These are phyloP conservation scores for Pichia sp. DNA, from an alignment of 1,139 yeast species.

Conservation along the genomic window DNA sequence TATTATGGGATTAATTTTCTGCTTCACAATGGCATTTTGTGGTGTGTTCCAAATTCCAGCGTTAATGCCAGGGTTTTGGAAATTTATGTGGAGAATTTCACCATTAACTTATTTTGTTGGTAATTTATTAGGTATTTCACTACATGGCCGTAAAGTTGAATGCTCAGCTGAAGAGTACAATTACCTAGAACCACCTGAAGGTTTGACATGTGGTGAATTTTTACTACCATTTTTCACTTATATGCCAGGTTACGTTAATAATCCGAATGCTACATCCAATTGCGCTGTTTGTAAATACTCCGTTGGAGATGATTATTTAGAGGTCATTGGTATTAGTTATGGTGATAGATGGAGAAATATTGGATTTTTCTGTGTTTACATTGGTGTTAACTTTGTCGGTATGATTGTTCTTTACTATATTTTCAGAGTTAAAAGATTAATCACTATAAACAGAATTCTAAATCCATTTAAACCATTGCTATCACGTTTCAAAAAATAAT, in stretches of 20 bases:
- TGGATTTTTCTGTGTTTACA: conserved; percentile 55
- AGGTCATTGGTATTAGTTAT: conserved; percentile 38
- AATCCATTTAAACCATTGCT: no score
- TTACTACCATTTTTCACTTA: conserved; percentile 32
- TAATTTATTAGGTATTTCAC: conserved; percentile 42
- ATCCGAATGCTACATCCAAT: conserved; percentile 42
- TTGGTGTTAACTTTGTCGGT: conserved; percentile 39
- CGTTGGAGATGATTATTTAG: conserved; percentile 50
- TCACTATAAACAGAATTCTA: not conserved
- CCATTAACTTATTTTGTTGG: conserved; percentile 63
- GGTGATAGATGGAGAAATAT: conserved; percentile 57
- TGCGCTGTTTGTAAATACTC: conserved; percentile 56
- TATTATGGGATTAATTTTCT: conserved; percentile 44
- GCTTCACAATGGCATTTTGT: conserved; percentile 49
- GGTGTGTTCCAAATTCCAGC: conserved; percentile 55
- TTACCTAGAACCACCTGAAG: conserved; percentile 47
- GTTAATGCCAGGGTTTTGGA: conserved; percentile 61
- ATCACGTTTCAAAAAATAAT: no score
- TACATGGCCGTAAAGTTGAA: conserved; percentile 48
- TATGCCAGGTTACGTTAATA: conserved; percentile 45
- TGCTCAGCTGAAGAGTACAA: conserved; percentile 48
- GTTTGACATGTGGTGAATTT: conserved; percentile 50
- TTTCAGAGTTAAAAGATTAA: conserved; percentile 9
- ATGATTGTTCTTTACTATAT: conserved; percentile 15
- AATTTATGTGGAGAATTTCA: conserved; percentile 60